Percentiles rank a stretch among this genome's conserved stretches.
Conservation (phyloP, 1,139 yeast genomes). For the Barnettozyma hawaiiensis region DNA sequence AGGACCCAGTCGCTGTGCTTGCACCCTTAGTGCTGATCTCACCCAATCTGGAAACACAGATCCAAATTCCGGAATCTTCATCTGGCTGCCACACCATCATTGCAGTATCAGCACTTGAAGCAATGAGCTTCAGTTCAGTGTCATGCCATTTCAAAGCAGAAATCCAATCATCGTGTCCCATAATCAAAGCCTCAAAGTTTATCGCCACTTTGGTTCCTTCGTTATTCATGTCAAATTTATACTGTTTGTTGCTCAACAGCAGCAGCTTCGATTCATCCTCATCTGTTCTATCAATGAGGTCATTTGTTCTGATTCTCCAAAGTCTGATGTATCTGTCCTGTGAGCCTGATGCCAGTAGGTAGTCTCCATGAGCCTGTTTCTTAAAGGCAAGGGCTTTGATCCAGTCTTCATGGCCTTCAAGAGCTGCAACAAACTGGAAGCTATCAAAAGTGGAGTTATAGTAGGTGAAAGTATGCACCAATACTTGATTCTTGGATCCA, state of each 20-base stretch:
- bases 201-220: conserved; percentile 43
- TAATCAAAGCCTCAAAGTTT: conserved; percentile 83
- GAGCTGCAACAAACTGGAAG: conserved; percentile 41
- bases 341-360: conserved; percentile 75
- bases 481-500: conserved; percentile 63
- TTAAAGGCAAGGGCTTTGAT: conserved; percentile 66
- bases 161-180: conserved; percentile 99
- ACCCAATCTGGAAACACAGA: conserved; percentile 75
- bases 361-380: conserved; percentile 41
- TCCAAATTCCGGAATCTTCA: conserved; percentile 82
- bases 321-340: conserved; percentile 86
- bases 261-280: conserved; percentile 50
- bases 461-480: conserved; percentile 45
- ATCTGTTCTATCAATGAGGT: conserved; percentile 49
- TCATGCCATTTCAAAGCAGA: conserved; percentile 82
- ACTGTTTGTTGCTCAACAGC: conserved; percentile 59
- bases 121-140: conserved; percentile 52
- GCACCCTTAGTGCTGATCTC: conserved; percentile 95
- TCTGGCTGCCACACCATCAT: conserved; percentile 97
- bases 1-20: conserved; percentile 95
- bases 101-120: conserved; percentile 92
- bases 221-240: conserved; percentile 44
- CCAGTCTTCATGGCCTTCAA: conserved; percentile 95
- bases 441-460: conserved; percentile 9
- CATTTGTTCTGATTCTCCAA: conserved; percentile 68